Base-by-base conservation (phyloP, 768 basidiomycete species). In the Phylloporus sp. region DNA sequence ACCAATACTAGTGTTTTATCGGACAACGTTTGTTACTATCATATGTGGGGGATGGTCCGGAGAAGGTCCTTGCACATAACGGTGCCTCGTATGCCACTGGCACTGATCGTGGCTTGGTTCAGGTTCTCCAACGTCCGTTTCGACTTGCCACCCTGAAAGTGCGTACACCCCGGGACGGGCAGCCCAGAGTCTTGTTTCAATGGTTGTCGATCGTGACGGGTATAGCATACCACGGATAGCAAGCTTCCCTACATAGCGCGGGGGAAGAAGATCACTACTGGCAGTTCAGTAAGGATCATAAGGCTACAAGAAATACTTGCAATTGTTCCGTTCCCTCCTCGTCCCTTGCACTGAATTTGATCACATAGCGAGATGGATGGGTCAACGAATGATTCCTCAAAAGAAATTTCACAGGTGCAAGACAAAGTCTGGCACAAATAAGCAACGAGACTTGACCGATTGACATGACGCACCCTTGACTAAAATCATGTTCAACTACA, bases 321-420 rank as follows among this genome's bases (percentile, higher is more conserved):
- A 42, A 54, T 58, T 59, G 55, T 32, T 49, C 65, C 33, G 48
- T 52, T 46, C 48, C 46, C 23, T 41, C 55, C 53, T 46, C 42
- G 22, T 20, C 51, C 46, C 64, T 55, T 10, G 62, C 55, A 49
- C 64, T 57, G 8, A 88, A 60, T 49, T 67, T 76, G 13, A 91
- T 65, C 31, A 76, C 69, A 55, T 78, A 88, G 35, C 77, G 73
- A n/a, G 72, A 72, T 15, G 76, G 64, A 42, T 81, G 73, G 1
- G 82, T 79, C 32, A 80, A 66, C 0, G 92, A 95, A 52, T 81
- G 75, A 59, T 94, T 95, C 23, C 78, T 76, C 23, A 95, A 50
- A 14, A 66, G 67, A 52, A 93, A 76, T 7, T 70, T 59, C 13
- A 86, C 68, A 2, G 78, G 73, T 9, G 75, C 63, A 26, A 69